A percentile compares a stretch with the other conserved stretches of the same genome.
phyloP scores from a whole-genome alignment of 208 protist species.

The Strigomonas culicis region DNA sequence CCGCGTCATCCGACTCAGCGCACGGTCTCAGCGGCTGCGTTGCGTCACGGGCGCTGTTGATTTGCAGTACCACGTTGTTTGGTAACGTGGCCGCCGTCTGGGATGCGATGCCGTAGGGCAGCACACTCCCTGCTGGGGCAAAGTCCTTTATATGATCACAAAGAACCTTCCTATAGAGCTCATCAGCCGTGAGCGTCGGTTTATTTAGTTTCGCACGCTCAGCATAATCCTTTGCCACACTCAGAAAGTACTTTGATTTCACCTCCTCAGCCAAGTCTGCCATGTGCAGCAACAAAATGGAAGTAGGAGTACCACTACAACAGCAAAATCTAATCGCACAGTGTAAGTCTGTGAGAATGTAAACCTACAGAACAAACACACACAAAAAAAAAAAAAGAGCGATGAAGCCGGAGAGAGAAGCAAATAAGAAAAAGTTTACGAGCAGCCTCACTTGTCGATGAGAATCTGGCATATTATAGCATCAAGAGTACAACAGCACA shows the following conservation, averaged over 20 bases:
- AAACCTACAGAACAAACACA: background rate
- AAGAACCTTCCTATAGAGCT: constrained; percentile 51
- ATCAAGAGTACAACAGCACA: too few relatives aligned
- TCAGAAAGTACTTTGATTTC: constrained; percentile 32
- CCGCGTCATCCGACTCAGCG: constrained; percentile 50
- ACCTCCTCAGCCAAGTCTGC: constrained; percentile 32
- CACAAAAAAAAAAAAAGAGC: background rate
- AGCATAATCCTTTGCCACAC: constrained; percentile 52
- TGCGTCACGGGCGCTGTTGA: constrained; percentile 64
- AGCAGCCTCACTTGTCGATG: too few relatives aligned
- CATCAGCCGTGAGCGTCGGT: constrained; percentile 26
- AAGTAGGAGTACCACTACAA: background rate
- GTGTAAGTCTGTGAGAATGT: background rate
- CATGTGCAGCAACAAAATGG: constrained; percentile 20
- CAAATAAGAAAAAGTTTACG: constrained; percentile 2
- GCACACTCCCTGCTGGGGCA: constrained; percentile 15
- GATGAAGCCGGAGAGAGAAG: constrained; percentile 9
- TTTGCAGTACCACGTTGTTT: constrained; percentile 60
- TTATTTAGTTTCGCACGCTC: constrained; percentile 27
- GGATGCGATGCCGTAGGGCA: constrained; percentile 51
- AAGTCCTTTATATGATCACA: constrained; percentile 49
- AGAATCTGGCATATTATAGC: too few relatives aligned
- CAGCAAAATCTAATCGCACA: background rate
- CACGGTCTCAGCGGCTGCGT: constrained; percentile 80
- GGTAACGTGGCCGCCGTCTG: constrained; percentile 39